Percentiles rank a stretch among this genome's conserved stretches.
Conservation (phyloP, 2,329 filamentous ascomycete species). For the Xylaria sp. region DNA sequence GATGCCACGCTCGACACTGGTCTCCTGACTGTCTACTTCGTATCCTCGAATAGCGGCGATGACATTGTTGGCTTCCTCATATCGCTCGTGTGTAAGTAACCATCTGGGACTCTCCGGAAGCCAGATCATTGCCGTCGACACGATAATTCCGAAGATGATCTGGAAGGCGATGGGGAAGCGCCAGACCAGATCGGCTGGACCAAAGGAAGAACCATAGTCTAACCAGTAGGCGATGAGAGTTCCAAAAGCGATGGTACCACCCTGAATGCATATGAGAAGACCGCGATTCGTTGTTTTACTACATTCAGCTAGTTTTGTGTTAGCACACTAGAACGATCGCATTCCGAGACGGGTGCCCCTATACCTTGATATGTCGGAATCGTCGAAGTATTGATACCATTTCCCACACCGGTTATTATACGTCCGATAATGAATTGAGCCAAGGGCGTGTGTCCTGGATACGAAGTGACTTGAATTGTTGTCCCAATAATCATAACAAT, state of each 20-base stretch:
- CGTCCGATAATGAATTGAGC: constrained; percentile 61
- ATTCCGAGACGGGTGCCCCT: not conserved
- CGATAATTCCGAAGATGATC: constrained; percentile 57
- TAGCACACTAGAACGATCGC: not conserved
- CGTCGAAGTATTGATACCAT: constrained; percentile 61
- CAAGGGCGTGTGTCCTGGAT: constrained; percentile 46
- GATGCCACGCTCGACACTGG: constrained; percentile 67
- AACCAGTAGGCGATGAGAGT: constrained; percentile 61
- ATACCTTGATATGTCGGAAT: constrained; percentile 60
- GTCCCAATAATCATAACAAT: constrained; percentile 66
- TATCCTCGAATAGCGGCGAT: constrained; percentile 53
- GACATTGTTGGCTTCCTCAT: constrained; percentile 55
- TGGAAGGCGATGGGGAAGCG: constrained; percentile 66
- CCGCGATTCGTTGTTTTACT: constrained; percentile 57
- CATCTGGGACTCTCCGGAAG: constrained; percentile 60
- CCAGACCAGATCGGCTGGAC: constrained; percentile 60
- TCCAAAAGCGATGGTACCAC: constrained; percentile 58
- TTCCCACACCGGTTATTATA: constrained; percentile 64
- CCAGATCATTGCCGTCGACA: constrained; percentile 57
- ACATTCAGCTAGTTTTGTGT: constrained; percentile 53
- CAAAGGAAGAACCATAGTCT: constrained; percentile 61
- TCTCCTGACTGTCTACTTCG: constrained; percentile 65
- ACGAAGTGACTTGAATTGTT: constrained; percentile 62
- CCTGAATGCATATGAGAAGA: constrained; percentile 58
- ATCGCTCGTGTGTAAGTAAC: constrained; percentile 60